These are phyloP conservation scores for Parietichytrium sp. DNA, from an alignment of 108 stramenopile genomes.

Conservation along the genomic window DNA sequence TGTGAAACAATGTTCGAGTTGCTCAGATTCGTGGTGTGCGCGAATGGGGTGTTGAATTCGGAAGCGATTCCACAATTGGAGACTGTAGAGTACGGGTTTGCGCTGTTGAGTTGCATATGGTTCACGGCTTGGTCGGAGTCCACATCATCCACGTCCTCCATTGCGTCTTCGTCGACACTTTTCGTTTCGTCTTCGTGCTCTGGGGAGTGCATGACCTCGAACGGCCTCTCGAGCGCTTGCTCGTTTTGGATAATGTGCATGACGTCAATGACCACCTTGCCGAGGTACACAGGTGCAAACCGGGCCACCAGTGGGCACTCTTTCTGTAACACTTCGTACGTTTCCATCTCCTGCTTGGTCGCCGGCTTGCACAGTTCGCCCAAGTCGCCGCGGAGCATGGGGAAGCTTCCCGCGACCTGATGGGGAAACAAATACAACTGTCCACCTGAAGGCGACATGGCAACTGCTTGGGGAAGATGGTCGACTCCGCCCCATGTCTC, in stretches of 20 bases:
- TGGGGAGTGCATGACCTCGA: conserved; percentile 28
- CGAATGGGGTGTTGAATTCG: too few species aligned
- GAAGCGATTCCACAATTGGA: too few species aligned
- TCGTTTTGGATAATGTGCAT: conserved; percentile 5
- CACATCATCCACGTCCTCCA: too few species aligned
- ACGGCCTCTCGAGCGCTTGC: conserved; percentile 8
- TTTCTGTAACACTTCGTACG: not conserved
- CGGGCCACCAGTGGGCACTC: not conserved
- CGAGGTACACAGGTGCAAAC: not conserved
- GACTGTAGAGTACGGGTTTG: too few species aligned
- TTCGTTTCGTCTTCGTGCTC: too few species aligned
- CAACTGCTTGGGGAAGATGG: conserved; percentile 10
- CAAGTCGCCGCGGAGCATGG: conserved; percentile 6
- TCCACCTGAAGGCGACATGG: conserved; percentile 28
- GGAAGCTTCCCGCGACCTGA: conserved; percentile 31
- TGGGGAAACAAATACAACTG: not conserved
- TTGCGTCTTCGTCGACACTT: too few species aligned
- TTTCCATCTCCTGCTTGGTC: conserved; percentile 16
- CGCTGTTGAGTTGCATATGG: too few species aligned
- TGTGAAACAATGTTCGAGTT: too few species aligned
- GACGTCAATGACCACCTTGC: conserved; percentile 26
- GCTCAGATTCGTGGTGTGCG: too few species aligned
- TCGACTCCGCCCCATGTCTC: conserved; percentile 12
- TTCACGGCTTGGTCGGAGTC: too few species aligned
- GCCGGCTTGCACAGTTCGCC: conserved; percentile 36